These are phyloP conservation scores for Trichoderma arundinaceum DNA, from an alignment of 2,329 filamentous ascomycete species.

Conservation along the genomic window DNA sequence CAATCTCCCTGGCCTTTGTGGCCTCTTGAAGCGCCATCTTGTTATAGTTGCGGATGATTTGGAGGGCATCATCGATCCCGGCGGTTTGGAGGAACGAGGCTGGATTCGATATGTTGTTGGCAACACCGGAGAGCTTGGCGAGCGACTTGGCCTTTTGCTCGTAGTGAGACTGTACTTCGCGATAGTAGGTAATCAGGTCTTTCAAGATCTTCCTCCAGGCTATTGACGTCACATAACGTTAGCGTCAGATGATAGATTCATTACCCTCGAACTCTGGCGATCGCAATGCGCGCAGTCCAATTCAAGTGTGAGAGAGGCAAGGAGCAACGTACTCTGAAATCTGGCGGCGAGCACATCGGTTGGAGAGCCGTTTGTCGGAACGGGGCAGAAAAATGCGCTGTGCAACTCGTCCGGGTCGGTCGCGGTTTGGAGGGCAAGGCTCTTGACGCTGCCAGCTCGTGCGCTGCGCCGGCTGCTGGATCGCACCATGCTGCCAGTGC, in stretches of 20 bases:
- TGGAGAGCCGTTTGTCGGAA: conserved; percentile 84
- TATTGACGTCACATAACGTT: conserved; percentile 44
- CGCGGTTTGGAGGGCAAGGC: conserved; percentile 73
- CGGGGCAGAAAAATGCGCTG: conserved; percentile 87
- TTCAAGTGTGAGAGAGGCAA: not conserved
- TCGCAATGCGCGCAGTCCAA: conserved; percentile 3
- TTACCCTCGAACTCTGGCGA: not conserved
- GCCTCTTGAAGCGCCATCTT: conserved; percentile 79
- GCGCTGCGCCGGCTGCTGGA: conserved; percentile 81
- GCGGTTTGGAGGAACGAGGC: conserved; percentile 77
- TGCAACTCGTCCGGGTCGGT: conserved; percentile 72
- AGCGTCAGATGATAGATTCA: conserved; percentile 1
- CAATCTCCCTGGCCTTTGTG: conserved; percentile 87
- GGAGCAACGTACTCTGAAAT: conserved; percentile 74
- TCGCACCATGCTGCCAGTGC: conserved; percentile 74
- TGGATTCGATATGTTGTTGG: conserved; percentile 79
- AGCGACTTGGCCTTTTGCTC: conserved; percentile 83
- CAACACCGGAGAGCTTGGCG: conserved; percentile 79
- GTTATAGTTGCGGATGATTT: conserved; percentile 82
- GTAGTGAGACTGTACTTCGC: conserved; percentile 88
- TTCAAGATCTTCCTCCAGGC: conserved; percentile 96
- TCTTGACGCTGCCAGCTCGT: conserved; percentile 84
- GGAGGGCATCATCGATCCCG: conserved; percentile 85
- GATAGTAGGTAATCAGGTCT: conserved; percentile 91
- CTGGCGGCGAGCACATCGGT: conserved; percentile 86